A percentile compares a stretch with the other conserved stretches of the same genome.
phyloP scores from a whole-genome alignment of 1,284 basidiomycete species.

The Melampsora larici-populina region DNA sequence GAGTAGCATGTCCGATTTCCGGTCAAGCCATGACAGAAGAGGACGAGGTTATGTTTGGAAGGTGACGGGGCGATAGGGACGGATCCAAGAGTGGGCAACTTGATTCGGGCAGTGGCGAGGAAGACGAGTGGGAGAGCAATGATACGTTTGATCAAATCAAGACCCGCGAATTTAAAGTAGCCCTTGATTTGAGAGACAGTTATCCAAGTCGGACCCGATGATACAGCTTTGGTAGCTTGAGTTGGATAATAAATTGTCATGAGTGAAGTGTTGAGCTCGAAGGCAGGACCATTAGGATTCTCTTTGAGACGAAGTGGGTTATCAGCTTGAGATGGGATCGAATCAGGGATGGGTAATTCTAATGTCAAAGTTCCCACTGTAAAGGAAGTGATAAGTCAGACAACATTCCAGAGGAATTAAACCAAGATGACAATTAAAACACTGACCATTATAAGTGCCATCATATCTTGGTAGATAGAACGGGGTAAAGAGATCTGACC shows the following conservation, averaged over 20 bases:
- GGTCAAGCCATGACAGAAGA: constrained; percentile 57
- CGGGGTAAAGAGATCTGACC: constrained; percentile 11
- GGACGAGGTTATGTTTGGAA: constrained; percentile 49
- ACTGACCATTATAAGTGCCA: constrained; percentile 31
- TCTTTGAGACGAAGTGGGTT: constrained; percentile 1
- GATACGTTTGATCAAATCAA: constrained; percentile 19
- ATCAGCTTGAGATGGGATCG: constrained; percentile 3
- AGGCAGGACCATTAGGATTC: background rate
- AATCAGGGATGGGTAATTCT: constrained; percentile 34
- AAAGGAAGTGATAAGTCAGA: background rate
- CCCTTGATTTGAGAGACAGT: constrained; percentile 33
- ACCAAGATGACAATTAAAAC: background rate
- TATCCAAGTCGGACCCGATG: constrained; percentile 23
- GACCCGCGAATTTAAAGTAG: constrained; percentile 23
- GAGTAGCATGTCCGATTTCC: constrained; percentile 56
- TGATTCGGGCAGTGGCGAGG: background rate
- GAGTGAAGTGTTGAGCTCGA: constrained; percentile 5
- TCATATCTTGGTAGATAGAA: constrained; percentile 25
- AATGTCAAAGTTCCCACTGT: constrained; percentile 33
- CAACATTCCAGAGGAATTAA: background rate
- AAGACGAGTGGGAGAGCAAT: constrained; percentile 1
- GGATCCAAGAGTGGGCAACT: constrained; percentile 26
- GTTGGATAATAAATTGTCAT: constrained; percentile 32
- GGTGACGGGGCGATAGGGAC: constrained; percentile 3
- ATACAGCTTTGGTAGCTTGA: background rate